A percentile compares a stretch with the other conserved stretches of the same genome.
Evolutionary conservation across 2,329 filamentous ascomycete species (phyloP).

Genomic region (Didymella sp.): DNA sequence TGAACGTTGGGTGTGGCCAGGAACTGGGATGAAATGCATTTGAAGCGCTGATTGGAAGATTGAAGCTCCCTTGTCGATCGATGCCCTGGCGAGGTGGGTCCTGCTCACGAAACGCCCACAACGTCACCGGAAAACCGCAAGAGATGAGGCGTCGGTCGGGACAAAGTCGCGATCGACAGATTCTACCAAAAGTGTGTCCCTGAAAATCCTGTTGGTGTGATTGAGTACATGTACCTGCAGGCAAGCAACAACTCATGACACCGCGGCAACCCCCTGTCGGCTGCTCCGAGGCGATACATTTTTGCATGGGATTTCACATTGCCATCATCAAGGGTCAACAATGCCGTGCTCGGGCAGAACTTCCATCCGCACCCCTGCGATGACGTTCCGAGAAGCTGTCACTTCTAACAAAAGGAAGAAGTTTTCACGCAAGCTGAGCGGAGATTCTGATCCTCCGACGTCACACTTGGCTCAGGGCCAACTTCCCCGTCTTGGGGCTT

Average conservation of each 20-base stretch:
- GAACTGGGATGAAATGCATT: not conserved
- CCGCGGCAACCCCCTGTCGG: not conserved
- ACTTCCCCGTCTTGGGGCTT: not conserved
- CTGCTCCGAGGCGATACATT: constrained; percentile 2
- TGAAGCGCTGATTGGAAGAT: constrained; percentile 32
- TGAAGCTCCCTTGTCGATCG: constrained; percentile 26
- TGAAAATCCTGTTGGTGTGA: constrained; percentile 28
- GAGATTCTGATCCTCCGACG: constrained; percentile 13
- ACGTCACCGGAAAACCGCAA: constrained; percentile 37
- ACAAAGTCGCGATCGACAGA: constrained; percentile 36
- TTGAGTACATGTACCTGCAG: constrained; percentile 37
- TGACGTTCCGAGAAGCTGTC: constrained; percentile 18
- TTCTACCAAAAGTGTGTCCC: constrained; percentile 16
- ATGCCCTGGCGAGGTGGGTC: constrained; percentile 16
- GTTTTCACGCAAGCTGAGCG: not conserved
- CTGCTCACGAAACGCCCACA: constrained; percentile 29
- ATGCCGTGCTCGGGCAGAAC: constrained; percentile 16
- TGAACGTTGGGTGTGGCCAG: constrained; percentile 8
- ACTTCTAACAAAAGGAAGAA: not conserved
- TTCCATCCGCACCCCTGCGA: constrained; percentile 16
- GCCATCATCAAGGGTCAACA: constrained; percentile 16
- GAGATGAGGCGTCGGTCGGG: constrained; percentile 23
- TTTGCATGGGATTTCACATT: constrained; percentile 12
- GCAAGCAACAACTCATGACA: constrained; percentile 9
- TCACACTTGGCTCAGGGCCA: constrained; percentile 17